Percentiles rank a stretch among this genome's conserved stretches.
Evolutionary conservation across 2,329 filamentous ascomycete genomes (phyloP).

Genomic region (Aspergillus vadensis): DNA sequence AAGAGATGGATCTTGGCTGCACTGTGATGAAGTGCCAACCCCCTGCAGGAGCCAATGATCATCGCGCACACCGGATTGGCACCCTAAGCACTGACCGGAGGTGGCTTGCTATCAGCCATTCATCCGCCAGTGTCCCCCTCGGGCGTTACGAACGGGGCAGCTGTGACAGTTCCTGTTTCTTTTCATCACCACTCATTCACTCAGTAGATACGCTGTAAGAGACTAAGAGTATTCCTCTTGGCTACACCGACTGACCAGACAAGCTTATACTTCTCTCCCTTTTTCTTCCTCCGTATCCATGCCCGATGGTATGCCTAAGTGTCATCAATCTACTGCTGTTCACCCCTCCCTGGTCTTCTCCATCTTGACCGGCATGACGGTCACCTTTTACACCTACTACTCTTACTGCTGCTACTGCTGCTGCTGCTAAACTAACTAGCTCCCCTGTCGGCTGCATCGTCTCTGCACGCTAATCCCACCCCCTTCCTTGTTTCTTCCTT

Average conservation of each 20-base stretch:
- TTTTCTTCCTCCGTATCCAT: not conserved
- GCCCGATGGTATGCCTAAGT: not conserved
- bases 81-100: not conserved
- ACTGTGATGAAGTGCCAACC: slow-evolving; percentile 21
- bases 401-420: slow-evolving; percentile 18
- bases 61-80: not conserved
- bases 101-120: not conserved
- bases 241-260: not conserved
- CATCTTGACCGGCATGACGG: not conserved
- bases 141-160: not conserved
- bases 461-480: slow-evolving; percentile 9
- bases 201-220: no score
- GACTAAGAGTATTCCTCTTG: no score
- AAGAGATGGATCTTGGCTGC: slow-evolving; percentile 16
- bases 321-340: no score
- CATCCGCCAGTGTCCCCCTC: not conserved
- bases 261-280: not conserved
- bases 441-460: not conserved
- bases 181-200: no score
- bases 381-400: slow-evolving; percentile 5
- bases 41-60: slow-evolving; percentile 24
- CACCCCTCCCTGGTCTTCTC: not conserved
- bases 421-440: slow-evolving; percentile 15
- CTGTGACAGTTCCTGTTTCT: no score
- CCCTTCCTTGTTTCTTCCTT: not conserved